phyloP scores from a whole-genome alignment of 306 rosid species.

The Trichosanthes truncata region DNA sequence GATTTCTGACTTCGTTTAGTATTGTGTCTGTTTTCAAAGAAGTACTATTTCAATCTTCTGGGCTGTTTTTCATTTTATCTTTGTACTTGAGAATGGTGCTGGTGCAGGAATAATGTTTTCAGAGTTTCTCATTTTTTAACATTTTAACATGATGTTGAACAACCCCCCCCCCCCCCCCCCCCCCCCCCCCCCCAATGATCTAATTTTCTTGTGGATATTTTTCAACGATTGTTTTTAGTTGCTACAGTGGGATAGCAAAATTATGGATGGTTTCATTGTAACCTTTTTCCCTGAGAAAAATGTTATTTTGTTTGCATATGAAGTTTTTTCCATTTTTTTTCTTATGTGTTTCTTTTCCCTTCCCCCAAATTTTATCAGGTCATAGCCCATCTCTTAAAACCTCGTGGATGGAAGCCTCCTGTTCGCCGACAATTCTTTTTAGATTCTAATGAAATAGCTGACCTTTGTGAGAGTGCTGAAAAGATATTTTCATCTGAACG shows the following conservation, averaged over 20 bases:
- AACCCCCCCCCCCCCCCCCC: too few species aligned
- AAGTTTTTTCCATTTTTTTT: neutral
- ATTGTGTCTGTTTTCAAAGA: neutral
- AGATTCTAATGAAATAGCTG: slow-evolving; percentile 96
- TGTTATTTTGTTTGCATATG: neutral
- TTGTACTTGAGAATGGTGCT: neutral
- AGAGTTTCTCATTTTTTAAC: neutral
- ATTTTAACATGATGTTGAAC: neutral
- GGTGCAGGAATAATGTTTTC: neutral
- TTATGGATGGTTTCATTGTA: neutral
- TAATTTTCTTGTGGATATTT: neutral
- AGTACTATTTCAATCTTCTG: neutral
- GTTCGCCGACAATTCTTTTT: slow-evolving; percentile 94
- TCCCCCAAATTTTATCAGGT: slow-evolving; percentile 39
- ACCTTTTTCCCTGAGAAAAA: neutral
- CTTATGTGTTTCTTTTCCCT: neutral
- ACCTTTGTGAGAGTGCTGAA: slow-evolving; percentile 96
- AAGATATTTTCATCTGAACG: slow-evolving; percentile 92
- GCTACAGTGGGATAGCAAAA: neutral
- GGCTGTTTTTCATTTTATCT: neutral
- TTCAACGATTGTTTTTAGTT: neutral
- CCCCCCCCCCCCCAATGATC: too few species aligned
- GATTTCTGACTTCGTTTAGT: neutral
- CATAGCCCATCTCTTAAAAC: slow-evolving; percentile 86
- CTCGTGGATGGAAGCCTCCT: slow-evolving; percentile 99